phyloP scores from a whole-genome alignment of 768 basidiomycete genomes.

The Boletus sensibilis region DNA sequence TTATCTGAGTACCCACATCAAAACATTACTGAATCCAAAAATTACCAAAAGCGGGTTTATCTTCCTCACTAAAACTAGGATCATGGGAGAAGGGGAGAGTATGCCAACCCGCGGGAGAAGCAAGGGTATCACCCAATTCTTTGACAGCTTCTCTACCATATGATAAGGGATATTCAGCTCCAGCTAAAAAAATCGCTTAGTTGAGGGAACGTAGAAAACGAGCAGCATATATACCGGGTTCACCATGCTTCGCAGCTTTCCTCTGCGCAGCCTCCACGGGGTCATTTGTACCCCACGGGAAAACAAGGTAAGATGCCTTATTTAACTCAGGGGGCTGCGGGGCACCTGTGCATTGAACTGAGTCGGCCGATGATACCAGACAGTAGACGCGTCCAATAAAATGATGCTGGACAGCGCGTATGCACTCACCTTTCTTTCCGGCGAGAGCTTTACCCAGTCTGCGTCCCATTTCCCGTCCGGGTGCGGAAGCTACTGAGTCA shows the following conservation, averaged over 20 bases:
- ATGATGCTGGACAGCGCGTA: background rate
- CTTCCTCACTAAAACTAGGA: slow-evolving; percentile 39
- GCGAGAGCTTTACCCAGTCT: slow-evolving; percentile 15
- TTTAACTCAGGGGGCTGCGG: slow-evolving; percentile 10
- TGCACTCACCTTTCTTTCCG: slow-evolving; percentile 15
- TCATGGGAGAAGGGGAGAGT: slow-evolving; percentile 70
- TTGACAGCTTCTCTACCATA: slow-evolving; percentile 40
- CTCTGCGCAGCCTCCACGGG: slow-evolving; percentile 51
- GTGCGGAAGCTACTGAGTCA: slow-evolving; percentile 13
- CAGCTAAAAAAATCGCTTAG: background rate
- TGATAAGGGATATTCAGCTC: slow-evolving; percentile 5
- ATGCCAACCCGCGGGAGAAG: slow-evolving; percentile 94
- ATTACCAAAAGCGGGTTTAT: slow-evolving; percentile 9
- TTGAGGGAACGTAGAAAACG: background rate
- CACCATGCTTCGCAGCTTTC: slow-evolving; percentile 19
- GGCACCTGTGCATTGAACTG: background rate
- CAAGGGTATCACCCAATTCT: slow-evolving; percentile 72
- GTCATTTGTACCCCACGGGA: slow-evolving; percentile 83
- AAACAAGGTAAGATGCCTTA: slow-evolving; percentile 66
- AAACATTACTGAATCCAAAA: background rate
- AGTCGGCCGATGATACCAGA: background rate
- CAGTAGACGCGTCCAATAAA: background rate
- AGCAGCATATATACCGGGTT: slow-evolving; percentile 10
- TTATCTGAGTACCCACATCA: background rate
- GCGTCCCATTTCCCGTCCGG: background rate